phyloP scores from a whole-genome alignment of 164 flowering plant species.

The Liriodendron chinense region DNA sequence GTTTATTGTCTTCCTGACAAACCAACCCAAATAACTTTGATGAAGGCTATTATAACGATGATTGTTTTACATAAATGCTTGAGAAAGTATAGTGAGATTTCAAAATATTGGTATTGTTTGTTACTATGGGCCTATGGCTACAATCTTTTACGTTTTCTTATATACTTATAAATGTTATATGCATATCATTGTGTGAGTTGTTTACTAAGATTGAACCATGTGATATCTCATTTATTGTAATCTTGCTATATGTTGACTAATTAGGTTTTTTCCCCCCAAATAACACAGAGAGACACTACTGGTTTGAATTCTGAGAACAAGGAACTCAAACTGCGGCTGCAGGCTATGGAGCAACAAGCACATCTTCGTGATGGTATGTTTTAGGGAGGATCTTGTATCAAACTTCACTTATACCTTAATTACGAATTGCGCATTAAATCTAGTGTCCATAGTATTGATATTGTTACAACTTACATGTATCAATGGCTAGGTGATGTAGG shows the following conservation, averaged over 20 bases:
- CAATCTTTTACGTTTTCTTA: no score
- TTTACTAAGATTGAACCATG: not conserved
- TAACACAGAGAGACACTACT: conserved; percentile 78
- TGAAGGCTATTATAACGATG: no score
- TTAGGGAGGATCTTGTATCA: not conserved
- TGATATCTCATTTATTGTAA: not conserved
- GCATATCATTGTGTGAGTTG: not conserved
- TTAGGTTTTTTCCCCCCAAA: not conserved
- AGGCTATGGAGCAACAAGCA: conserved; percentile 95
- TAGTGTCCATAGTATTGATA: no score
- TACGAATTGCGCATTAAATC: not conserved
- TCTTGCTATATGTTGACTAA: not conserved
- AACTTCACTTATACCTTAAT: not conserved
- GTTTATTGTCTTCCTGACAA: no score
- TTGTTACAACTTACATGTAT: no score
- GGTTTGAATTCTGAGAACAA: conserved; percentile 81
- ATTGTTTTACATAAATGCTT: no score
- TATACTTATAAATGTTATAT: no score
- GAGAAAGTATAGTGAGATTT: not conserved
- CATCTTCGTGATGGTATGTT: conserved; percentile 86
- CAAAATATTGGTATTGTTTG: not conserved
- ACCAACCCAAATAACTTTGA: no score
- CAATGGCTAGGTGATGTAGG: no score
- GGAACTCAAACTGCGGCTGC: conserved; percentile 86
- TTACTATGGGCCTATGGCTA: not conserved